Base-by-base conservation (phyloP, 164 flowering plant species). In the Vitis riparia region DNA sequence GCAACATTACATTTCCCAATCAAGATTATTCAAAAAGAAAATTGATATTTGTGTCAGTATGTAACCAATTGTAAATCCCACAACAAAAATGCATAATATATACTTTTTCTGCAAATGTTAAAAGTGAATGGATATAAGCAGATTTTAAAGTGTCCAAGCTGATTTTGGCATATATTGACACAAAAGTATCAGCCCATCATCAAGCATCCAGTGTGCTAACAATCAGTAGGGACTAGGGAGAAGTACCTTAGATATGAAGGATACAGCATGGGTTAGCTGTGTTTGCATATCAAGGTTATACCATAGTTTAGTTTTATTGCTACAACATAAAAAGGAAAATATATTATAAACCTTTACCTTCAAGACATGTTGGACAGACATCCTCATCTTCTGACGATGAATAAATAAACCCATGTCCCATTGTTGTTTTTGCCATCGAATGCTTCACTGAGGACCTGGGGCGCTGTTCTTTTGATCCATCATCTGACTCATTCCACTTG, bases 321-420 rank as follows among this genome's bases (percentile, higher is more conserved):
- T 37, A 6, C 27, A 23, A 49, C 63, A 17, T 2, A 19, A 67
- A 2, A 47, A 30, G 8, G 9, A 72, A n/a, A 61, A 32, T 27
- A 29, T 5, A 44, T 8, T 9, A 23, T 4, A 37, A 10, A 65
- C n/a, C 9, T 52, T 50, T 81, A 95, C 99, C 98, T 86, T 95
- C 99, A 65, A 95, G 97, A 77, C 99, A 95, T 63, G 98, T 95
- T 60, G 98, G 99, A 78, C 99, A 95, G 58, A 93, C 92, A 84
- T 92, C 99, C 78, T 95, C 99, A 23, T 95, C 99, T 66, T 92
- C 98, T 16, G 98, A 79, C 51, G 89, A 82, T 56, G 91, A 70
- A 82, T 91, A 83, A 50, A 87, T 49, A 69, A 81, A 79, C 59
- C 82, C 82, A 79, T 76, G 69, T 59, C 77, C 86, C 72, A 78